Percentiles rank a stretch among this genome's conserved stretches.
phyloP scores from a whole-genome alignment of 805 yeast genomes.

The Metschnikowia colocasiae region DNA sequence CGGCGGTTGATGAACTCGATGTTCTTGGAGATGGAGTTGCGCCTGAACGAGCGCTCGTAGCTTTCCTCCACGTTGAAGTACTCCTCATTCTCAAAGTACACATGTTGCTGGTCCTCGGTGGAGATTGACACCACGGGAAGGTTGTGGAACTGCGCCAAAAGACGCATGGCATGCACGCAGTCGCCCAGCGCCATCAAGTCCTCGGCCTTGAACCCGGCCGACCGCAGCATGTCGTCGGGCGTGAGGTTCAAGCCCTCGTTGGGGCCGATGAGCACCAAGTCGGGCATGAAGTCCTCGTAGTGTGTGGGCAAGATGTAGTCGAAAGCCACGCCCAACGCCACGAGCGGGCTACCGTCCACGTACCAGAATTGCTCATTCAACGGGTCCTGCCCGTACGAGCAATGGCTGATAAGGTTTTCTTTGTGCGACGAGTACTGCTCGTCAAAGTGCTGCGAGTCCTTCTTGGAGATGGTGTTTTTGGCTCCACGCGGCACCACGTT shows the following conservation, averaged over 20 bases:
- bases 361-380: conserved; percentile 31
- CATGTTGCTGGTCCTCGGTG: conserved; percentile 25
- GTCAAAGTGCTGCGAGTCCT: conserved; percentile 4
- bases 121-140: conserved; percentile 23
- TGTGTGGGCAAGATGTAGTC: conserved; percentile 25
- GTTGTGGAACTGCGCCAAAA: conserved; percentile 17
- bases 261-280: conserved; percentile 35
- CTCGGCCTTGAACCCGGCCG: conserved; percentile 7
- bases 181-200: conserved; percentile 7
- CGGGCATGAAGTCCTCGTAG: conserved; percentile 26
- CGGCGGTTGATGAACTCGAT: conserved; percentile 25
- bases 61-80: conserved; percentile 19
- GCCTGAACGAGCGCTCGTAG: conserved; percentile 12
- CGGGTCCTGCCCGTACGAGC: conserved; percentile 34
- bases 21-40: conserved; percentile 23
- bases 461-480: conserved; percentile 18
- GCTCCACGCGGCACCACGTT: conserved; percentile 19
- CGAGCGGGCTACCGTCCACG: conserved; percentile 27
- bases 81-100: conserved; percentile 35
- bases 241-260: conserved; percentile 25
- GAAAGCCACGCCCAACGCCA: conserved; percentile 24
- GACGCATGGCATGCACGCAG: conserved; percentile 18
- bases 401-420: conserved; percentile 1
- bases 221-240: background rate
- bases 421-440: background rate